Conservation (phyloP, 352 stramenopile genomes). For the Peronospora belbahrii region DNA sequence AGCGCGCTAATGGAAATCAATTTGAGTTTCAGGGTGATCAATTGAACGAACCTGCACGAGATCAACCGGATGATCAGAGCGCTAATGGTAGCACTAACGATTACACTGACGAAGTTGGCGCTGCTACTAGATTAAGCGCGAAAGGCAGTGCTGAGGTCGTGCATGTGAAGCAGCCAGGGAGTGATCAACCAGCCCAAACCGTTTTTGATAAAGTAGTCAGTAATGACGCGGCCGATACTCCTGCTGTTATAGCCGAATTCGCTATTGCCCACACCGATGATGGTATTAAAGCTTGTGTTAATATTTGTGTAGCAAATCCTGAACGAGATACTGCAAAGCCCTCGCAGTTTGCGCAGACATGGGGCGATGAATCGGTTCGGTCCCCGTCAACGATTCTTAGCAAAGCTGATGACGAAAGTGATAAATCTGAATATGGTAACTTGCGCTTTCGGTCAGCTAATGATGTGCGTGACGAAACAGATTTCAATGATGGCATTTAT, state of each 20-base stretch:
- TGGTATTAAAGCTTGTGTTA: not conserved
- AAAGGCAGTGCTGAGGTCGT: not conserved
- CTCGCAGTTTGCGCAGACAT: not conserved
- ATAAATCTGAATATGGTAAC: not conserved
- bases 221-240: not conserved
- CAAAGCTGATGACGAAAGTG: not conserved
- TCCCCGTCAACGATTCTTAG: not conserved
- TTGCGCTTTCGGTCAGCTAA: not conserved
- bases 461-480: not conserved
- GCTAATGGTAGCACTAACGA: not conserved
- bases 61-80: not conserved
- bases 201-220: not conserved
- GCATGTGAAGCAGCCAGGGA: not conserved
- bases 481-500: not conserved
- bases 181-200: not conserved
- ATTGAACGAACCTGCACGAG: not conserved
- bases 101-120: not conserved
- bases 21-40: constrained; percentile 2
- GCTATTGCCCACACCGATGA: not conserved
- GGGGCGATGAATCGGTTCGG: constrained; percentile 10
- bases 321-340: not conserved
- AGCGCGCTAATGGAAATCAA: not conserved
- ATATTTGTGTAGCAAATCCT: not conserved
- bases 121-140: not conserved
- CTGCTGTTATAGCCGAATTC: not conserved